Base-by-base conservation (phyloP, 306 rosid genomes). In the Oemleria cerasiformis region DNA sequence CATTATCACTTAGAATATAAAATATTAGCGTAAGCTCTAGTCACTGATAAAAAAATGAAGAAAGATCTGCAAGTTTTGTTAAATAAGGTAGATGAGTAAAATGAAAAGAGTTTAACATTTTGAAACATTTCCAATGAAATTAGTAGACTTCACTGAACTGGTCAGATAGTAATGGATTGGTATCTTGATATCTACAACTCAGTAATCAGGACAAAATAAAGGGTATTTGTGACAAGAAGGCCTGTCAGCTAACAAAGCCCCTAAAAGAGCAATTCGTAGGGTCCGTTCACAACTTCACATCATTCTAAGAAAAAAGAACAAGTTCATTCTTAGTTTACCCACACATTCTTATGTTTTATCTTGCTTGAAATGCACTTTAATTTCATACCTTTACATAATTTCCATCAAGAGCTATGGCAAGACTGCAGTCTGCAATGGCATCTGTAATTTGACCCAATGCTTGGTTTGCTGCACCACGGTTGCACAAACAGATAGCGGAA, bases 381-480 rank as follows among this genome's bases (percentile, higher is more conserved):
- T n/a, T 67, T 58, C 75, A 77, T 78, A 91, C 98, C 97, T 94
- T 94, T 6, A 80, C 83, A 72, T 94, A 94, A 74, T 76, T 87
- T 81, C 87, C 84, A 89, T 85, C 90, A 44, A 91, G 90, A 65
- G 96, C 96, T 72, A 94, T 86, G 74, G 98, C 95, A 47, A 86
- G 81, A 75, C 96, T 94, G 80, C 98, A 89, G 77, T 94, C 98
- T 16, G 96, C 87, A 82, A 94, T 89, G 47, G 98, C 98, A 84
- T 91, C 97, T 71, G 87, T 78, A 79, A 87, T 86, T 78, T 91
- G 98, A 72, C 92, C 95, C 81, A 85, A 80, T 17, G 96, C 90
- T 82, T 91, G 98, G 87, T 91, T 74, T 45, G 97, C 92, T 10
- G 98, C 98, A 80, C 92, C 96, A 50, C 98, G 98, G 74, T 94